Base-by-base conservation (phyloP, 2,329 filamentous ascomycete genomes). In the Aspergillus sclerotialis region DNA sequence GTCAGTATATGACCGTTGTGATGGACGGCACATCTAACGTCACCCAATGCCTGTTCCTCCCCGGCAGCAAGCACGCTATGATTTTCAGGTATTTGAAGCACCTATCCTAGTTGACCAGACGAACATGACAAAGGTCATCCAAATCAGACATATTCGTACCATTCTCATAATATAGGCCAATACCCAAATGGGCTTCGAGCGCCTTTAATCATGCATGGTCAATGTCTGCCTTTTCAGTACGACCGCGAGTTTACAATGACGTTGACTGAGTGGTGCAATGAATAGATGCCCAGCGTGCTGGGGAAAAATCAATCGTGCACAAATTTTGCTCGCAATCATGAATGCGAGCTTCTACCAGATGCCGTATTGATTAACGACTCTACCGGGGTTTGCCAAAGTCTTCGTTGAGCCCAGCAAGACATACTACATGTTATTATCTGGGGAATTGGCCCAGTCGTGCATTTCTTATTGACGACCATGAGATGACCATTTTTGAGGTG, bases 91-190 rank as follows among this genome's bases (percentile, higher is more conserved):
- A 31, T 37, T 39, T 43, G 11, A 3, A n/a, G n/a, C n/a, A n/a
- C n/a, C n/a, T n/a, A n/a, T n/a, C n/a, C n/a, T n/a, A n/a, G n/a
- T n/a, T n/a, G n/a, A n/a, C n/a, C n/a, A n/a, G n/a, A n/a, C n/a
- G n/a, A n/a, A n/a, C n/a, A 13, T 5, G 25, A 44, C 53, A 43
- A 25, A 73, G 70, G 50, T 69, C 54, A 76, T 31, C 81, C 85
- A 63, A 71, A 79, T 0, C 84, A 83, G 17, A 84, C 82, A 1
- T 88, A 85, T 58, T 88, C 83, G 84, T 89, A 88, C 46, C 82
- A 86, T 54, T 82, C 78, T 4, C 82, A 86, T 52, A 70, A 71
- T 14, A 68, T 70, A 41, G 78, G 72, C 15, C 80, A 84, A 53
- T 85, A 84, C 42, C 80, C 81, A 2, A 82, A 86, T 53, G 82